A percentile compares a stretch with the other conserved stretches of the same genome.
Evolutionary conservation across 2,329 filamentous ascomycete species (phyloP).

Genomic region (Proliferodiscus dingleyae): DNA sequence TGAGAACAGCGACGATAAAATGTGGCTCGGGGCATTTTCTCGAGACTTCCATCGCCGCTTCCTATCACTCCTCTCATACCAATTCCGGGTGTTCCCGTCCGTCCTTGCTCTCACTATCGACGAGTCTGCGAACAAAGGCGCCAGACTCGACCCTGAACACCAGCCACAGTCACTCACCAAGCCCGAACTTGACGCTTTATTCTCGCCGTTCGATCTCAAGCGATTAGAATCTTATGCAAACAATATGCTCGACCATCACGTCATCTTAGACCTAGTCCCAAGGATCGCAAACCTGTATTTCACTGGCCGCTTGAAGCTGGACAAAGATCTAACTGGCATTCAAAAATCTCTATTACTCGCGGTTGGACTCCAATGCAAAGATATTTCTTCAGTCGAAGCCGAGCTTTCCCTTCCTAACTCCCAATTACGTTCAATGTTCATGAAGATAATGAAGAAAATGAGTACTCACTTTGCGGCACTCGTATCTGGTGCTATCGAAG

Average conservation of each 20-base stretch:
- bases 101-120: slow-evolving; percentile 80
- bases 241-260: slow-evolving; percentile 96
- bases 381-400: slow-evolving; percentile 71
- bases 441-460: slow-evolving; percentile 90
- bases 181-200: slow-evolving; percentile 65
- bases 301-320: slow-evolving; percentile 62
- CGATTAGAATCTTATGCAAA: slow-evolving; percentile 92
- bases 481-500: slow-evolving; percentile 67
- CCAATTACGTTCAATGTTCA: slow-evolving; percentile 92
- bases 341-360: slow-evolving; percentile 87
- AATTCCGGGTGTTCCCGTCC: slow-evolving; percentile 79
- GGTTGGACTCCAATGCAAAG: slow-evolving; percentile 85
- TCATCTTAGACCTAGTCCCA: slow-evolving; percentile 89
- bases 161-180: slow-evolving; percentile 59
- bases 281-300: slow-evolving; percentile 81
- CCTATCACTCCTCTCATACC: slow-evolving; percentile 81
- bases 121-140: slow-evolving; percentile 72
- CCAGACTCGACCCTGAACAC: slow-evolving; percentile 58
- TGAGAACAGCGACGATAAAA: slow-evolving; percentile 59
- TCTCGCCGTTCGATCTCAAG: slow-evolving; percentile 93
- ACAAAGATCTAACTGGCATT: slow-evolving; percentile 70
- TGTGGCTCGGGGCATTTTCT: slow-evolving; percentile 87
- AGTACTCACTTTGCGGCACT: slow-evolving; percentile 71
- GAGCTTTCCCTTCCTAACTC: slow-evolving; percentile 70
- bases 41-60: slow-evolving; percentile 95